Evolutionary conservation across 371 early-diverging fungal species (phyloP).

Genomic region (Gilbertella persicaria): DNA sequence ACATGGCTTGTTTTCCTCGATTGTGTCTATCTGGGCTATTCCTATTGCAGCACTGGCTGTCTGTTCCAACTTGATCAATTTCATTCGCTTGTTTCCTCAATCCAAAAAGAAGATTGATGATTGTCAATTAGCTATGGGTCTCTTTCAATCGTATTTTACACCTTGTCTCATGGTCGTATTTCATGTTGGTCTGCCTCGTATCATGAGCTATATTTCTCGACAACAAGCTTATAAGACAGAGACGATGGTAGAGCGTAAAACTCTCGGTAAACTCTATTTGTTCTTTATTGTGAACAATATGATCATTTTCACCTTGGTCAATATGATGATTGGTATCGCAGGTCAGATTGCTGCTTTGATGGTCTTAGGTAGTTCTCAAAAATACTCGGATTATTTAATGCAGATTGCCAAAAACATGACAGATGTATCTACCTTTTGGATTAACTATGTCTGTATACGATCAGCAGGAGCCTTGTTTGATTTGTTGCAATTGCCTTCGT

Average conservation of each 20-base stretch:
- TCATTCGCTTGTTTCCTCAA: constrained; percentile 52
- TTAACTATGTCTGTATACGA: constrained; percentile 67
- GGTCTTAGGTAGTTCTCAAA: constrained; percentile 12
- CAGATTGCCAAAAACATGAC: constrained; percentile 46
- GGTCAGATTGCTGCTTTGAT: constrained; percentile 42
- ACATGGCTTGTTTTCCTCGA: constrained; percentile 51
- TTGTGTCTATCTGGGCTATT: constrained; percentile 63
- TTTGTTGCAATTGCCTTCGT: constrained; percentile 46
- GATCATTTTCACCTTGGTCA: constrained; percentile 57
- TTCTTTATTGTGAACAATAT: constrained; percentile 72
- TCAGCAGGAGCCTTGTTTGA: constrained; percentile 50
- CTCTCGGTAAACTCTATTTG: constrained; percentile 68
- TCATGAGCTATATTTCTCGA: constrained; percentile 61
- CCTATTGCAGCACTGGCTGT: constrained; percentile 62
- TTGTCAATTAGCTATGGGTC: constrained; percentile 45
- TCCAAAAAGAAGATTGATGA: constrained; percentile 43
- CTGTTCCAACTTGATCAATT: constrained; percentile 56
- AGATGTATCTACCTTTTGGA: constrained; percentile 64
- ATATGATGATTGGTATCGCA: constrained; percentile 52
- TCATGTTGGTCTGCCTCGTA: constrained; percentile 60
- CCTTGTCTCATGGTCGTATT: constrained; percentile 69
- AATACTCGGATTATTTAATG: constrained; percentile 23
- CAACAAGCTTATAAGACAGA: constrained; percentile 73
- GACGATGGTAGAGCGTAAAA: constrained; percentile 62
- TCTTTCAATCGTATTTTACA: constrained; percentile 68